Base-by-base conservation (phyloP, 2,329 filamentous ascomycete genomes). In the Fusarium hostae region DNA sequence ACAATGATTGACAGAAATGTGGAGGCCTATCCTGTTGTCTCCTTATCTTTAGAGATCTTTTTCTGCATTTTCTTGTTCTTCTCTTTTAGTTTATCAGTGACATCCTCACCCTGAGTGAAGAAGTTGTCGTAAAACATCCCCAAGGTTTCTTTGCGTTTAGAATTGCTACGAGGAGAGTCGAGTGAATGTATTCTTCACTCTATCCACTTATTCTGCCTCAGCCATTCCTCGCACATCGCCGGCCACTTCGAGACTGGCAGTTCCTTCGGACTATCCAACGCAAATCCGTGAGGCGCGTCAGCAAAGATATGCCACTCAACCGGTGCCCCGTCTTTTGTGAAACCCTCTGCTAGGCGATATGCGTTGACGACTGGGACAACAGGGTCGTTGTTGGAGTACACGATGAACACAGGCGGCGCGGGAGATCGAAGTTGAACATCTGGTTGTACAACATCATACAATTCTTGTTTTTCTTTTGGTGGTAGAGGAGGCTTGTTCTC, bases 321-420 rank as follows among this genome's bases (percentile, higher is more conserved):
- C 5, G 74, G 47, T 13, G 72, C 54, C 6, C 70, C 61, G 0
- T 9, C 30, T 3, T 63, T 63, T 0, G 74, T 73, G 3, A 76
- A 44, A 0, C 65, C 74, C 22, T 75, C 68, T 0, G 74, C 70
- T 0, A 76, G 43, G 1, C 74, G 74, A 35, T 76, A 76, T 0
- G 74, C 74, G 7, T 76, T 76, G 10, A 66, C 18, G 1, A 69
- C 72, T 0, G 74, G 74, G 0, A 76, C 74, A 3, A 76, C 58
- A 1, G 74, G 74, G 4, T 76, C 74, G 2, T 75, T 76, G 12
- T 76, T 74, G 2, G 74, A 76, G 13, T 76, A 76, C 0, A 76
- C 70, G 5, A 76, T 75, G 20, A 76, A 76, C 0, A 50, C 44
- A 0, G 72, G 72, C 5, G 74, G 74, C 0, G 72, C 48, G 0